Percentiles rank a stretch among this genome's conserved stretches.
These are phyloP conservation scores for Pythium vanterpoolii DNA, from an alignment of 352 stramenopile species.

Conservation along the genomic window DNA sequence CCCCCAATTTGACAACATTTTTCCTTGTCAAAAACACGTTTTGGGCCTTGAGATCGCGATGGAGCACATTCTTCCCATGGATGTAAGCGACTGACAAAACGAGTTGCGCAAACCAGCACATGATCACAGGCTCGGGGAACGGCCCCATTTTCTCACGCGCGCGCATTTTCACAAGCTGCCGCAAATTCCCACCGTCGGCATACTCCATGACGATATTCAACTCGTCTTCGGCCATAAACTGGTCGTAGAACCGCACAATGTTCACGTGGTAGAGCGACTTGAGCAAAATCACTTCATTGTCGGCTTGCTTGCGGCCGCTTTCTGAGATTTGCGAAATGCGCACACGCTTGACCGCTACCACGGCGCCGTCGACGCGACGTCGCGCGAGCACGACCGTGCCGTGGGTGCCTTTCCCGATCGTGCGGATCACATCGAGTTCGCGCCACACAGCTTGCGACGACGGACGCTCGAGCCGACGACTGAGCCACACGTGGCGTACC, in stretches of 20 bases:
- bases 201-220: slow-evolving; percentile 91
- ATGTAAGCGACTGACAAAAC: slow-evolving; percentile 86
- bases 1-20: slow-evolving; percentile 85
- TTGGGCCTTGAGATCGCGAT: slow-evolving; percentile 85
- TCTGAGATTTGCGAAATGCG: slow-evolving; percentile 76
- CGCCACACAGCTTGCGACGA: slow-evolving; percentile 79
- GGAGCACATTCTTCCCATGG: slow-evolving; percentile 86
- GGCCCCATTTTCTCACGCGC: slow-evolving; percentile 75
- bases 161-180: slow-evolving; percentile 79
- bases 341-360: slow-evolving; percentile 85
- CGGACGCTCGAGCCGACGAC: slow-evolving; percentile 55
- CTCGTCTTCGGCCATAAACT: slow-evolving; percentile 83
- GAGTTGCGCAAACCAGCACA: slow-evolving; percentile 87
- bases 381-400: slow-evolving; percentile 79
- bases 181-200: slow-evolving; percentile 77
- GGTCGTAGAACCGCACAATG: slow-evolving; percentile 89
- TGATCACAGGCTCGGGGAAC: slow-evolving; percentile 82
- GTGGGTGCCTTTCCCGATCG: slow-evolving; percentile 86
- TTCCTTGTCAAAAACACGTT: slow-evolving; percentile 88
- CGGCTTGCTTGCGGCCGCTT: slow-evolving; percentile 80
- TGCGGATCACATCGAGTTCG: slow-evolving; percentile 82
- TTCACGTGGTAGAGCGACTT: slow-evolving; percentile 89
- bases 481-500: slow-evolving; percentile 86
- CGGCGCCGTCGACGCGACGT: slow-evolving; percentile 69
- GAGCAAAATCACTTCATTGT: slow-evolving; percentile 88